Conservation (phyloP, 2,329 filamentous ascomycete species). For the Didymella pinodella region DNA sequence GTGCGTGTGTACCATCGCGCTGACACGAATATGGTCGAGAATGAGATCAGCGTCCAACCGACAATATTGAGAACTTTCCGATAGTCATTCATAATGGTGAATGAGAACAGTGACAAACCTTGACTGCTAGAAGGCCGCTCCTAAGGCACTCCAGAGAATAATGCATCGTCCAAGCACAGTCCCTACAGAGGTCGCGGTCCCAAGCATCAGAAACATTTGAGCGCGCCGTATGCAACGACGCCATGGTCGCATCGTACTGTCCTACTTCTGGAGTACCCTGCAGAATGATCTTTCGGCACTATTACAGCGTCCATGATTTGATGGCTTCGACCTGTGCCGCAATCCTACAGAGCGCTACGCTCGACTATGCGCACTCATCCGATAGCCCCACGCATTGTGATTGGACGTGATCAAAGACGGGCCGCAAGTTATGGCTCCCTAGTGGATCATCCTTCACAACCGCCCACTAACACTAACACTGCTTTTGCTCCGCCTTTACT, state of each 20-base stretch:
- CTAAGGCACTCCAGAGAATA: neutral
- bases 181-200: neutral
- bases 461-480: neutral
- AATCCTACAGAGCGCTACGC: neutral
- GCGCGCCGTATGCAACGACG: neutral
- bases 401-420: neutral
- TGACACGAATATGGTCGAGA: constrained; percentile 11
- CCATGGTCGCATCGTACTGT: neutral
- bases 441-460: neutral
- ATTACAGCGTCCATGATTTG: neutral
- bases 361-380: neutral
- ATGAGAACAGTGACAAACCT: neutral
- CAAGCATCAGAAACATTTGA: neutral
- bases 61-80: neutral
- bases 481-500: neutral
- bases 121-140: neutral
- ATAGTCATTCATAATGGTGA: neutral
- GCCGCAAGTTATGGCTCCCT: neutral
- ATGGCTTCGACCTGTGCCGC: neutral
- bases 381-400: neutral
- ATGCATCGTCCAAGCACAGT: neutral
- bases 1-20: constrained; percentile 9
- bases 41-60: neutral
- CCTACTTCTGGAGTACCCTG: neutral
- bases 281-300: neutral